Percentiles rank a stretch among this genome's conserved stretches.
These are phyloP conservation scores for Benincasa hispida DNA, from an alignment of 306 rosid genomes.

Conservation along the genomic window DNA sequence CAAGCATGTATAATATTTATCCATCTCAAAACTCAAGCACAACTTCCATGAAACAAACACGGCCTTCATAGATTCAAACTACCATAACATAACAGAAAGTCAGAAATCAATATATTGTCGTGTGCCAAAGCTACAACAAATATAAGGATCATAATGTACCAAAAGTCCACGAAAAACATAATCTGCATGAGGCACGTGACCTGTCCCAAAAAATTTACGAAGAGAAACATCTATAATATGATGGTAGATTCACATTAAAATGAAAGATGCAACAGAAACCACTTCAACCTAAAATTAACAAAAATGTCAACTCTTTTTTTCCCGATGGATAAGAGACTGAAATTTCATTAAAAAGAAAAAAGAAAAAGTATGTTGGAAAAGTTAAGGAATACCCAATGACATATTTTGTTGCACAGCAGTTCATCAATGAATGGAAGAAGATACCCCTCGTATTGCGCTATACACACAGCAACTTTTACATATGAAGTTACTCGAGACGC, in stretches of 20 bases:
- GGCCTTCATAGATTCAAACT: not conserved
- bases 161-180: not conserved
- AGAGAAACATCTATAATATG: not conserved
- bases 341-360: not conserved
- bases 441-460: conserved; percentile 81
- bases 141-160: not conserved
- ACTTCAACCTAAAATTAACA: not conserved
- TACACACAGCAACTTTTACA: conserved; percentile 57
- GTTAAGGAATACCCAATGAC: conserved; percentile 77
- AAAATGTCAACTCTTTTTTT: not conserved
- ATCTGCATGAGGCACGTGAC: not conserved
- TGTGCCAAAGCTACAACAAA: not conserved
- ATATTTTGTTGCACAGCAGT: conserved; percentile 68
- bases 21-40: too few relatives aligned
- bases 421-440: conserved; percentile 68
- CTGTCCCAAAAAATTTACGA: not conserved
- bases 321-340: not conserved
- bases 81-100: not conserved
- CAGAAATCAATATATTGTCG: not conserved
- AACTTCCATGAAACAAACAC: too few relatives aligned
- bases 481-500: conserved; percentile 74
- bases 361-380: not conserved
- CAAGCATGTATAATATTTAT: too few relatives aligned
- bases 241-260: not conserved
- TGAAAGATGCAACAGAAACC: not conserved